phyloP scores from a whole-genome alignment of 1,284 basidiomycete genomes.

The Ceratobasidium sp. region DNA sequence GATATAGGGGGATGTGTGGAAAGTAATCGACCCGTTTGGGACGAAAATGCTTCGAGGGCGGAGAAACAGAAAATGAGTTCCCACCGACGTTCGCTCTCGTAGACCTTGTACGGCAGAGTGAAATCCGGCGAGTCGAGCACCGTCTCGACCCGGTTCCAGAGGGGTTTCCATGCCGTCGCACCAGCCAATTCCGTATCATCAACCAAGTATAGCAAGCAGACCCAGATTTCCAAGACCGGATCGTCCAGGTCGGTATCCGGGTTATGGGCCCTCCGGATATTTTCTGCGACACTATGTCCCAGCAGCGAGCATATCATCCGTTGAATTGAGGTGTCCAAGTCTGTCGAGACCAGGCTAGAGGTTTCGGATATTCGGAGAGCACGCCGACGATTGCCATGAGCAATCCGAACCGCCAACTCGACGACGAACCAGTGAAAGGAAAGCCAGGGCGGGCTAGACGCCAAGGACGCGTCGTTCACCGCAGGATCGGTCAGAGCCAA shows the following conservation, averaged over 20 bases:
- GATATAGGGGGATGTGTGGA: constrained; percentile 68
- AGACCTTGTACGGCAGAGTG: constrained; percentile 46
- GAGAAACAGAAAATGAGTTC: constrained; percentile 53
- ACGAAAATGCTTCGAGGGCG: constrained; percentile 62
- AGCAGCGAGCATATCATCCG: constrained; percentile 66
- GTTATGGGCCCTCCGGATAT: constrained; percentile 59
- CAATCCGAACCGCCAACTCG: constrained; percentile 63
- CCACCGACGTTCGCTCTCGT: constrained; percentile 50
- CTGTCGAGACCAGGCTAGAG: constrained; percentile 50
- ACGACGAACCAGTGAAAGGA: constrained; percentile 69
- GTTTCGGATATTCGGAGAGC: constrained; percentile 51
- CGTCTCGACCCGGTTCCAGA: constrained; percentile 27
- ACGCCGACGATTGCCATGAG: constrained; percentile 22
- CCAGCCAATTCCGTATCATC: constrained; percentile 29
- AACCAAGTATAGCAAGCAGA: constrained; percentile 34
- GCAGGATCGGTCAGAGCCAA: constrained; percentile 24
- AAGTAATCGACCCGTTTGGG: constrained; percentile 75
- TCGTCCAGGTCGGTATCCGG: constrained; percentile 58
- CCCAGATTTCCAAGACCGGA: constrained; percentile 81
- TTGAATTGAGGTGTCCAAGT: constrained; percentile 51
- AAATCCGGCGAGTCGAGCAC: constrained; percentile 19
- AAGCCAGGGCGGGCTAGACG: constrained; percentile 52
- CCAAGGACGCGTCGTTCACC: constrained; percentile 11
- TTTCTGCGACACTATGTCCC: constrained; percentile 63
- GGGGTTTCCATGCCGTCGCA: constrained; percentile 23